Conservation (phyloP, 371 early-diverging fungal species). For the Basidiobolus meristosporus region DNA sequence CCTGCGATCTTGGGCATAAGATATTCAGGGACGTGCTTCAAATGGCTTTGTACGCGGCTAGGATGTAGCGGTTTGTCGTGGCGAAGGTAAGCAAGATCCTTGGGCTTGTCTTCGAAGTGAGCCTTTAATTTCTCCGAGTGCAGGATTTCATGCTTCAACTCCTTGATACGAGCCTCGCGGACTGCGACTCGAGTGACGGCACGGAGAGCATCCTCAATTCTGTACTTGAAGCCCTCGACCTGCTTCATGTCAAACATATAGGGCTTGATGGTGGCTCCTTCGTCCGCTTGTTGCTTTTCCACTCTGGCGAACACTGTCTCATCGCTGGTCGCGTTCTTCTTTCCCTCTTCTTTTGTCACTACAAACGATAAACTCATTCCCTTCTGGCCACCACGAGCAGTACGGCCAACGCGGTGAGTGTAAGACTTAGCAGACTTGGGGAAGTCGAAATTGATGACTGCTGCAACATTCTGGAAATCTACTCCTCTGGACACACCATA, state of each 20-base stretch:
- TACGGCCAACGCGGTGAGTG: constrained; percentile 92
- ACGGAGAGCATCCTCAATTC: constrained; percentile 72
- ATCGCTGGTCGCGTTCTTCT: constrained; percentile 22
- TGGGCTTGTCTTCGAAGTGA: constrained; percentile 92
- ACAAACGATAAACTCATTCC: constrained; percentile 84
- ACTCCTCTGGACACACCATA: constrained; percentile 95
- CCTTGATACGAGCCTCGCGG: constrained; percentile 79
- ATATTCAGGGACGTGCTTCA: constrained; percentile 87
- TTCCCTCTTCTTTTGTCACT: constrained; percentile 22
- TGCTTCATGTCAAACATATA: constrained; percentile 78
- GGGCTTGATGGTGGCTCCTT: constrained; percentile 23
- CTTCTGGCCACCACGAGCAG: constrained; percentile 80
- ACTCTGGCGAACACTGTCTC: constrained; percentile 52
- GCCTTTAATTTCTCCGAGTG: constrained; percentile 86
- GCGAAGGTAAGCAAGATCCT: constrained; percentile 75
- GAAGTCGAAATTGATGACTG: constrained; percentile 97
- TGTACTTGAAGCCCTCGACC: constrained; percentile 79
- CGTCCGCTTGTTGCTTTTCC: constrained; percentile 37
- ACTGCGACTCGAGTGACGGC: constrained; percentile 56
- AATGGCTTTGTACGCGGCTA: constrained; percentile 54
- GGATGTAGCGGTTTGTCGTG: constrained; percentile 82
- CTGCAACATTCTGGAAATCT: constrained; percentile 83
- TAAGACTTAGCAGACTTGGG: constrained; percentile 80
- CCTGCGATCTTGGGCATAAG: constrained; percentile 47
- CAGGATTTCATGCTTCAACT: constrained; percentile 78